Evolutionary conservation across 1,284 basidiomycete species (phyloP).

Genomic region (Cystobasidium pallidum): DNA sequence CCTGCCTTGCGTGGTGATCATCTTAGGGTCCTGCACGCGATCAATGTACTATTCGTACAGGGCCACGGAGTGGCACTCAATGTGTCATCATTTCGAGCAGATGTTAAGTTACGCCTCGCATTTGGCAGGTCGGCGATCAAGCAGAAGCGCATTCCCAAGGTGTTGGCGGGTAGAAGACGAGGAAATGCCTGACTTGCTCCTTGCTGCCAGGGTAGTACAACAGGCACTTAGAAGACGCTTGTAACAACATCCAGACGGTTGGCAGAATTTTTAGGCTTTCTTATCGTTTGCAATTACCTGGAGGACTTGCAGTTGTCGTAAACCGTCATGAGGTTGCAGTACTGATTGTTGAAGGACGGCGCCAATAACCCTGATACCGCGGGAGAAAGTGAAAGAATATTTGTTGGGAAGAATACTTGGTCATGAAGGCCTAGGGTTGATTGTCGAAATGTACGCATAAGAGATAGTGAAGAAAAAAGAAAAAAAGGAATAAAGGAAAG

Average conservation of each 20-base stretch:
- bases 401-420: background rate
- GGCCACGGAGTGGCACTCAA: too few species aligned
- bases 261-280: background rate
- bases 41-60: too few species aligned
- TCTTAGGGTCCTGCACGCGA: too few species aligned
- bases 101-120: too few species aligned
- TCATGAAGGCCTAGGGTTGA: background rate
- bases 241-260: background rate
- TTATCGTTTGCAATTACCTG: background rate
- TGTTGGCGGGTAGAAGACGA: too few species aligned
- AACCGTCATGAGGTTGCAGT: conserved; percentile 8
- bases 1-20: too few species aligned
- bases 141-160: too few species aligned
- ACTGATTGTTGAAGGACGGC: conserved; percentile 17
- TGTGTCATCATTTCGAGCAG: too few species aligned
- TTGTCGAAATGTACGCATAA: background rate
- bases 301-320: conserved; percentile 1
- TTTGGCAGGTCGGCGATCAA: too few species aligned
- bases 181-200: too few species aligned
- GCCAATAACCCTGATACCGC: conserved; percentile 11
- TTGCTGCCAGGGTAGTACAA: background rate
- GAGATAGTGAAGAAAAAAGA: background rate
- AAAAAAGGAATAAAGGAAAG: background rate
- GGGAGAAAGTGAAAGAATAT: conserved; percentile 10
- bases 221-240: background rate